Conservation (phyloP, 2,329 filamentous ascomycete species). For the Fusarium sulawesiense region DNA sequence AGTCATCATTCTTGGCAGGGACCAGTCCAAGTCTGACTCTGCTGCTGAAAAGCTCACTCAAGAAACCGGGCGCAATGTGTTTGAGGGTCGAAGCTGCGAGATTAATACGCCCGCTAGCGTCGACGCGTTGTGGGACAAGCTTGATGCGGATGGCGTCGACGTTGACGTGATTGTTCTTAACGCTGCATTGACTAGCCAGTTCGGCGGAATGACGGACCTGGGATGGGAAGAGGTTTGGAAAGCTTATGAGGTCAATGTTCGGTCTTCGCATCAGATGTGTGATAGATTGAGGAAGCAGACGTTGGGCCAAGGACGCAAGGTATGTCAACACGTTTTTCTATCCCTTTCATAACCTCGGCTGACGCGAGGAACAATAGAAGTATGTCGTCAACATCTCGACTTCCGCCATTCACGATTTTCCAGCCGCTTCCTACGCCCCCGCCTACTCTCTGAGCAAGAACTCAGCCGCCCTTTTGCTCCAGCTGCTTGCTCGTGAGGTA, state of each 20-base stretch:
- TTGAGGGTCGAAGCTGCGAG: background rate
- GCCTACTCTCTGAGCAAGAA: background rate
- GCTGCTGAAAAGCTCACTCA: no score
- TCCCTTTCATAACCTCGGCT: no score
- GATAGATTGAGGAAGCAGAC: background rate
- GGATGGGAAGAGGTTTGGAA: constrained; percentile 8
- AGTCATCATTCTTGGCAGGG: no score
- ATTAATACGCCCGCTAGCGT: background rate
- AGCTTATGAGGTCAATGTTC: background rate
- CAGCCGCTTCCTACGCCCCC: background rate
- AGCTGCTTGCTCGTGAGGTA: background rate
- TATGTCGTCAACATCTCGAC: constrained; percentile 2
- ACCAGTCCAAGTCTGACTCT: no score
- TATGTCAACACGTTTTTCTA: rapidly evolving
- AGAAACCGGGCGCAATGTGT: no score
- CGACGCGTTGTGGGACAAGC: background rate
- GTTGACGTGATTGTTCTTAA: constrained; percentile 3
- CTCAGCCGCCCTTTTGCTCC: background rate
- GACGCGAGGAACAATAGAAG: background rate
- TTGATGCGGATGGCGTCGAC: background rate
- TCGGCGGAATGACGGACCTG: background rate
- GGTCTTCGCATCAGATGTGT: background rate
- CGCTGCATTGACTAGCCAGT: background rate
- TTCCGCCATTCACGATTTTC: background rate
- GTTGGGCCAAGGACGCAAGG: background rate